These are phyloP conservation scores for Solanum chmielewskii DNA, from an alignment of 257 asterid species.

Conservation along the genomic window DNA sequence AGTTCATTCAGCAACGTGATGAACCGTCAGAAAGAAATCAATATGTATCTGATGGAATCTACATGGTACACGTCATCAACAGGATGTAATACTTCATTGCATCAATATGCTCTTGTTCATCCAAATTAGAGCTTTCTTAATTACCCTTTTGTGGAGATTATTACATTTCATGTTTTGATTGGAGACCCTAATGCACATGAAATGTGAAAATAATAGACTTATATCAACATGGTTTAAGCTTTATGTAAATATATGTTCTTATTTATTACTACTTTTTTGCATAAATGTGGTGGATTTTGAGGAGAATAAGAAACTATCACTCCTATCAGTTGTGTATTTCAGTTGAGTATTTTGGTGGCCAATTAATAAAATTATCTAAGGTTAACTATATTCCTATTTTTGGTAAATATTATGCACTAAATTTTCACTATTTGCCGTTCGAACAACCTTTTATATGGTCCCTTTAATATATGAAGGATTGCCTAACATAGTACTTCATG, in stretches of 20 bases:
- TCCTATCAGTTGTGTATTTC: not conserved
- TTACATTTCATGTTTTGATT: not conserved
- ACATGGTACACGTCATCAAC: not conserved
- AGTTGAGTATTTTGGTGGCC: not conserved
- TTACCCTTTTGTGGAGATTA: not conserved
- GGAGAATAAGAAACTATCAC: not conserved
- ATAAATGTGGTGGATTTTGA: not conserved
- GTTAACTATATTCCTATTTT: not conserved
- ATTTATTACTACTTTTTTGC: not conserved
- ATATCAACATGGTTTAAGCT: not conserved
- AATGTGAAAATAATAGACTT: not conserved
- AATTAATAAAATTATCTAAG: not conserved
- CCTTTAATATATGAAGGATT: not conserved
- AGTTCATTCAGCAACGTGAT: not conserved
- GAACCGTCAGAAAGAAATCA: not conserved
- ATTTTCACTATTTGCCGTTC: not conserved
- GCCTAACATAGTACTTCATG: not conserved
- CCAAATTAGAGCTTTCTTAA: not conserved
- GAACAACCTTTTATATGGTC: not conserved
- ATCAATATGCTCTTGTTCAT: not conserved
- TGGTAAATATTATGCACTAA: not conserved
- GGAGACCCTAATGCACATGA: not conserved
- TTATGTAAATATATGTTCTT: not conserved
- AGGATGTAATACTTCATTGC: not conserved
- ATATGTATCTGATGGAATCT: not conserved